Evolutionary conservation across 1,139 yeast genomes (phyloP).

Genomic region (Hansenula anomala): DNA sequence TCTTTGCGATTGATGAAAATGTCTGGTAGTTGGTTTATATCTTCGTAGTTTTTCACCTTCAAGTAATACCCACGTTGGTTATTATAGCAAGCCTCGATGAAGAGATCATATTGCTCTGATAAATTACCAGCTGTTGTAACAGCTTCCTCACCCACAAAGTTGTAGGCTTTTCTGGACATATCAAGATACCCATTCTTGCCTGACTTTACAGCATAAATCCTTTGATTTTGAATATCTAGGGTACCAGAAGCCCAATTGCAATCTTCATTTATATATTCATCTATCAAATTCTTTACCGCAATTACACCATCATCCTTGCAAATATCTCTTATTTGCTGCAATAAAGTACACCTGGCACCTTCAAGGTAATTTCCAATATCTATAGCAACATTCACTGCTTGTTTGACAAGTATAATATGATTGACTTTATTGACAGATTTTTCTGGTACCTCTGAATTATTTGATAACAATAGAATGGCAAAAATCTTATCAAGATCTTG

Average conservation of each 20-base stretch:
- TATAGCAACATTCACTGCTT: constrained; percentile 22
- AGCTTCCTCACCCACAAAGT: constrained; percentile 33
- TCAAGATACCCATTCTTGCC: constrained; percentile 43
- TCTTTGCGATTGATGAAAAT: constrained; percentile 30
- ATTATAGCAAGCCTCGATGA: no score
- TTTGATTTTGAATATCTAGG: constrained; percentile 38
- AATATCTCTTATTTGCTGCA: constrained; percentile 28
- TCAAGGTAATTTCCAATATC: constrained; percentile 17
- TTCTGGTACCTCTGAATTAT: constrained; percentile 18
- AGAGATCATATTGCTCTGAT: no score
- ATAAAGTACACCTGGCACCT: constrained; percentile 13
- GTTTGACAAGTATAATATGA: constrained; percentile 18
- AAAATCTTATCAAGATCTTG: constrained; percentile 36
- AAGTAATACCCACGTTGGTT: constrained; percentile 34
- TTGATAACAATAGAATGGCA: constrained; percentile 23
- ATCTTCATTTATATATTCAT: constrained; percentile 34
- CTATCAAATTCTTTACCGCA: constrained; percentile 24
- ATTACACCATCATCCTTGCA: constrained; percentile 23
- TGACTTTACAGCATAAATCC: constrained; percentile 37
- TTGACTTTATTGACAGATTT: neutral
- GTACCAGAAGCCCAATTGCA: constrained; percentile 36
- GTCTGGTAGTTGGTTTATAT: constrained; percentile 23
- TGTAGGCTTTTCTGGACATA: constrained; percentile 37
- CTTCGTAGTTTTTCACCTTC: constrained; percentile 20
- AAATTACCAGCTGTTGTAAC: constrained; percentile 23